Evolutionary conservation across 2,329 filamentous ascomycete genomes (phyloP).

Genomic region (Zarea fungicola): DNA sequence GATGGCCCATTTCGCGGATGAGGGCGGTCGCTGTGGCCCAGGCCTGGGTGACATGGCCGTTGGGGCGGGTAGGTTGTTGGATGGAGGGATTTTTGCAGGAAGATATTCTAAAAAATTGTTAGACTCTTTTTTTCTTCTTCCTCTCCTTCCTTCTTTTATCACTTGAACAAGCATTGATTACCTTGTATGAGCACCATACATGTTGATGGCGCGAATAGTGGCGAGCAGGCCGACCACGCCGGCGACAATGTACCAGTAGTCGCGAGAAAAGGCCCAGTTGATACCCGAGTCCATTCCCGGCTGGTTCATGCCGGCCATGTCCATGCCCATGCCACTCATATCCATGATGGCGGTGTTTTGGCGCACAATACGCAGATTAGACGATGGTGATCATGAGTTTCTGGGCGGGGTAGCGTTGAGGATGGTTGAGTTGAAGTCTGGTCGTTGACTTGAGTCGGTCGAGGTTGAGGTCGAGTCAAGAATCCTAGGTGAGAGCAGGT

Average conservation of each 20-base stretch:
- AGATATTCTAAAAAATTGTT: conserved; percentile 38
- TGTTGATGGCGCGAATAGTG: conserved; percentile 38
- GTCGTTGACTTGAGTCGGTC: no score
- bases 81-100: conserved; percentile 38
- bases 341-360: conserved; percentile 15
- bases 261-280: conserved; percentile 48
- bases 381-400: background rate
- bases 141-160: background rate
- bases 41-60: conserved; percentile 38
- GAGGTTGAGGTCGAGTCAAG: no score
- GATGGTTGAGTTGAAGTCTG: no score
- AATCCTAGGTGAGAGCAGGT: no score
- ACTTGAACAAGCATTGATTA: conserved; percentile 17
- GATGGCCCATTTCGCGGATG: conserved; percentile 50
- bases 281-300: conserved; percentile 35
- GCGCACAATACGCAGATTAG: background rate
- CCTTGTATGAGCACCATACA: conserved; percentile 38
- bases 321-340: conserved; percentile 32
- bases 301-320: conserved; percentile 25
- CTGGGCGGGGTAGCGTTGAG: background rate
- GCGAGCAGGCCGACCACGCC: conserved; percentile 40
- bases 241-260: conserved; percentile 56
- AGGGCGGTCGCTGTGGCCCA: conserved; percentile 58
- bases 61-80: conserved; percentile 48
- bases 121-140: no score